Base-by-base conservation (phyloP, 768 basidiomycete genomes). In the Panaeolus papilionaceus region DNA sequence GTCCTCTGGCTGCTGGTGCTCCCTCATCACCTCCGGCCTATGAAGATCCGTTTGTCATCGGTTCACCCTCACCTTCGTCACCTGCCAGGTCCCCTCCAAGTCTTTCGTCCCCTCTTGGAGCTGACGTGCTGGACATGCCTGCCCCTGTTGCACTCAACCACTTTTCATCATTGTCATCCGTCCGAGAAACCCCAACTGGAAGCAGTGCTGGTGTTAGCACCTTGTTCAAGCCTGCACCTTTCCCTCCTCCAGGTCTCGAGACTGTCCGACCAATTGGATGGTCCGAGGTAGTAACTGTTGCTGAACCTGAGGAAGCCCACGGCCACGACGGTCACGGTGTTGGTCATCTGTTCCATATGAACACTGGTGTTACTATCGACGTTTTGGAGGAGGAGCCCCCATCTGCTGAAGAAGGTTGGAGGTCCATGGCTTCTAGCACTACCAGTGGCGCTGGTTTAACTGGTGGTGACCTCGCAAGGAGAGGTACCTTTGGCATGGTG, bases 381-480 rank as follows among this genome's bases (percentile, higher is more conserved):
- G 73, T 91, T 5, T 78, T 92, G 16, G 92, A 93, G 68, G 89
- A 92, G 39, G 88, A 83, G 26, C 92, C 92, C 8, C 92, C 92
- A 2, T 74, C 74, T 65, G 87, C 91, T 28, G 83, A 82, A 20
- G 86, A 85, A 65, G 80, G 85, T 4, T 93, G 92, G 92, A 81
- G 86, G 67, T 80, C 80, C 11, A 79, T 92, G 67, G 79, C 88
- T 9, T 73, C 82, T 40, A 79, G 78, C 20, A 66, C 75, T 4
- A 76, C 75, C 49, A 64, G 65, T 47, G 68, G 68, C 5, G 69
- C 73, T 66, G 66, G 51, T 62, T 71, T 68, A 38, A 58, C 54
- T 12, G 64, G 74, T 37, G 74, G 72, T 62, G 72, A 77, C 62
- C 69, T 76, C 65, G 79, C 78, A 42, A 80, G 84, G 42, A 78